Evolutionary conservation across 805 yeast species (phyloP).

Genomic region (Komagataella ulmi): DNA sequence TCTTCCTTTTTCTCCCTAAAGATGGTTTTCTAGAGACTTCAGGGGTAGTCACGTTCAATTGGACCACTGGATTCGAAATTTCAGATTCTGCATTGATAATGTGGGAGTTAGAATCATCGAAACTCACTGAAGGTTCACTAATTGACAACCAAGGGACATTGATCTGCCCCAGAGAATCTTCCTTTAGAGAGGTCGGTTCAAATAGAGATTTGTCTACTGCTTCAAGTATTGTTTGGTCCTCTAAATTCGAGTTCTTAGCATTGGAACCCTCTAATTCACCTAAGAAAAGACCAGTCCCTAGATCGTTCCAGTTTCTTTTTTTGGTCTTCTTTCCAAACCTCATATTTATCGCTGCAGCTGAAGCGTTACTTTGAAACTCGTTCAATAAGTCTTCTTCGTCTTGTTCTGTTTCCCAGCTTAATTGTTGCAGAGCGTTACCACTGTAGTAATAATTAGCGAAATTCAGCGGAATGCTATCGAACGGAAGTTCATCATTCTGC

Average conservation of each 20-base stretch:
- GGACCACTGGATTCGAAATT: background rate
- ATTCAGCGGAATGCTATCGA: constrained; percentile 13
- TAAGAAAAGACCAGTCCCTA: constrained; percentile 12
- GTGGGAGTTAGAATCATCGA: background rate
- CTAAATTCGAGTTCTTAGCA: constrained; percentile 6
- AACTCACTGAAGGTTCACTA: background rate
- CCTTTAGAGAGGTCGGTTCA: background rate
- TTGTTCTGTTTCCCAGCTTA: constrained; percentile 11
- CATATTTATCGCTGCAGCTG: constrained; percentile 14
- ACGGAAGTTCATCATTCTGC: constrained; percentile 16
- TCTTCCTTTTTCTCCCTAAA: background rate
- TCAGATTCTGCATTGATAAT: background rate
- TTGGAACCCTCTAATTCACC: background rate
- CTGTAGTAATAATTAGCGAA: constrained; percentile 6
- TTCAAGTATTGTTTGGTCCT: constrained; percentile 13
- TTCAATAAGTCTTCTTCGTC: constrained; percentile 14
- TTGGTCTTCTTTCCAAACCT: constrained; percentile 12
- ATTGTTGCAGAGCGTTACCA: constrained; percentile 14
- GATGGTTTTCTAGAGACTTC: background rate
- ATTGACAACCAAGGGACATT: background rate
- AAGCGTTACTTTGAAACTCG: constrained; percentile 11
- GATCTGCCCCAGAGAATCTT: background rate
- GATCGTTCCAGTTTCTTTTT: constrained; percentile 17
- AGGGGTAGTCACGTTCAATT: background rate
- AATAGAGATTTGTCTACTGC: constrained; percentile 6